Evolutionary conservation across 2,329 filamentous ascomycete species (phyloP).

Genomic region (Alternaria ventricosa): DNA sequence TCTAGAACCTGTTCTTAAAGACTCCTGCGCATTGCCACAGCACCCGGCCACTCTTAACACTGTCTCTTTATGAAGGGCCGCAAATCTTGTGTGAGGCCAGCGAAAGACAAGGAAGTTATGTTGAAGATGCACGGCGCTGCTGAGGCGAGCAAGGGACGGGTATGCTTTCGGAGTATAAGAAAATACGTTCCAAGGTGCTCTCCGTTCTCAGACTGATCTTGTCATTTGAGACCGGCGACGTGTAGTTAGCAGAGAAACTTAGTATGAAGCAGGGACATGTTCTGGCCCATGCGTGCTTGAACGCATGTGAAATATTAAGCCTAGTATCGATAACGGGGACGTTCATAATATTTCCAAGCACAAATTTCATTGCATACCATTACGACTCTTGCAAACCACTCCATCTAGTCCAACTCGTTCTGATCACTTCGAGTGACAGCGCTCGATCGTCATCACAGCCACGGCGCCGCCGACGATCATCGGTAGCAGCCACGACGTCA

Average conservation of each 20-base stretch:
- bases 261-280: background rate
- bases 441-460: background rate
- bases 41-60: background rate
- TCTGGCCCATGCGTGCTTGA: background rate
- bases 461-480: background rate
- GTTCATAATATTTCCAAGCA: background rate
- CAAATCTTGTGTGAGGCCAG: background rate
- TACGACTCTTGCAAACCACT: background rate
- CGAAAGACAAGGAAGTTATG: background rate
- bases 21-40: too few species aligned
- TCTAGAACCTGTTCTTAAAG: too few species aligned
- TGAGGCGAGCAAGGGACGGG: background rate
- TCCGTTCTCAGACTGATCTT: too few species aligned
- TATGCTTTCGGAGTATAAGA: background rate
- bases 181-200: background rate
- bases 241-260: background rate
- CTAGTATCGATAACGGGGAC: background rate
- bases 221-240: background rate
- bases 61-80: background rate
- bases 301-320: background rate
- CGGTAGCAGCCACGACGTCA: constrained; percentile 1
- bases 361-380: background rate
- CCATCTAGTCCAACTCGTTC: background rate
- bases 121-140: background rate
- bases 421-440: background rate